Evolutionary conservation across 352 stramenopile genomes (phyloP).

Genomic region (Thraustochytrium sp.): DNA sequence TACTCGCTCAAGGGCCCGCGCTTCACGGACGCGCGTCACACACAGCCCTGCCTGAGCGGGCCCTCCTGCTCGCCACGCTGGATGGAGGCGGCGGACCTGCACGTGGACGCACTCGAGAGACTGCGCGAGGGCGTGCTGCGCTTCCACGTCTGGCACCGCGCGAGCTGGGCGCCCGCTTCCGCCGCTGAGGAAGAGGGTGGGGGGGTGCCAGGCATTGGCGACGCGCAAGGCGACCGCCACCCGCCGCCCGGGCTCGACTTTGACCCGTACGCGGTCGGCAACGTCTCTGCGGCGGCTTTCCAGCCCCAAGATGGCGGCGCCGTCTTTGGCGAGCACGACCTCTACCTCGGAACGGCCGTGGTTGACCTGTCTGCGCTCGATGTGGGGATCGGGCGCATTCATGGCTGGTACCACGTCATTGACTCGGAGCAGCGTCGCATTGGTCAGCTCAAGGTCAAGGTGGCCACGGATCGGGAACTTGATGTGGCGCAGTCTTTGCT

Average conservation of each 20-base stretch:
- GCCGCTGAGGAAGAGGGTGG: background rate
- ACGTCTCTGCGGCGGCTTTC: background rate
- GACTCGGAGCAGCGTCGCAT: constrained; percentile 2
- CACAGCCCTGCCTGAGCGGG: background rate
- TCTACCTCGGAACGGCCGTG: background rate
- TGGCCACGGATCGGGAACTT: background rate
- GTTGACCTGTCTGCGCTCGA: background rate
- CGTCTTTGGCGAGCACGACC: background rate
- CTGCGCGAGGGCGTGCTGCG: background rate
- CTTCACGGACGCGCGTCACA: background rate
- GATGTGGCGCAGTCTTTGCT: no score
- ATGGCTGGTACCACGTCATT: constrained; percentile 3
- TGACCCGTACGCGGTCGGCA: background rate
- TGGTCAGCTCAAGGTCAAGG: background rate
- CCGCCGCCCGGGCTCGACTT: constrained; percentile 2
- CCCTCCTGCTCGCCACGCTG: background rate
- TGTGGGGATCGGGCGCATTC: background rate
- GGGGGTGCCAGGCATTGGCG: background rate
- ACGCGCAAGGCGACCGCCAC: background rate
- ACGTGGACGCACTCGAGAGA: background rate
- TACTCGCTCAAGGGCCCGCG: background rate
- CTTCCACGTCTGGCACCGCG: constrained; percentile 2
- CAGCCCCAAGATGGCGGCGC: background rate
- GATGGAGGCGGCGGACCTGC: background rate
- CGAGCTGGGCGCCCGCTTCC: background rate